Evolutionary conservation across 1,139 yeast species (phyloP), one percentile per base, ranked within the genome.

Genomic region (Yamadazyma kanchanaburiensis): DNA sequence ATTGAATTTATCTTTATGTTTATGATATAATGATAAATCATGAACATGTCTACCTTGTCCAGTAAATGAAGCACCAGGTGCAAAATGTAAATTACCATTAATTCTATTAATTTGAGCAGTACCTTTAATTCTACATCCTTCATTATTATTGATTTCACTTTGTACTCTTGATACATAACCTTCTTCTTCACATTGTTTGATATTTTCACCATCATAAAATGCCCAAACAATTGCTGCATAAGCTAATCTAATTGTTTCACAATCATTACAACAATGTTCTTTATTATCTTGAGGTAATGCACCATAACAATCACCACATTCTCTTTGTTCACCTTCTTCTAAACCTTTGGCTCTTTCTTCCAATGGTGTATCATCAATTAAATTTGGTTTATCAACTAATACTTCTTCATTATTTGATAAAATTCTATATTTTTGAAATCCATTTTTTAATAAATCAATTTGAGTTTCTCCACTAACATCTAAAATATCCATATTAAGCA

Each of bases 291-390:
- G 94, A 38, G 77, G 77, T 31, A 76, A 66, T 0, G 94, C 79
- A 1, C 96, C 96, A 54, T 87, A 89, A 60, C 98, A 91, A 0
- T 94, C 72, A 1, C 96, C 97, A 67, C 96, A 88, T 51, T 74
- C 74, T 3, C 33, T 28, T 12, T 53, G 50, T 15, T 56, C 63
- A 14, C 61, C 60, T n/a, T 61, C 59, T n/a, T 62, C 58, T 18
- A 65, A 55, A 2, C 64, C 62, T 12, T 49, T 46, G 10, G 71
- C 67, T 37, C 59, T 38, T 15, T 51, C 58, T n/a, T 46, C 46
- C 22, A 67, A 53, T 2, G 65, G 48, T 12, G 49, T 34, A 21
- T 50, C 58, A 31, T 53, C 55, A 25, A 53, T 48, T 28, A 61
- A 46, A 15, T 55, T 48, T 1, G 58, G 51, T 27, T 46, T 41